Percentiles rank a stretch among this genome's conserved stretches.
phyloP scores from a whole-genome alignment of 768 basidiomycete genomes.

The Russula lepida region DNA sequence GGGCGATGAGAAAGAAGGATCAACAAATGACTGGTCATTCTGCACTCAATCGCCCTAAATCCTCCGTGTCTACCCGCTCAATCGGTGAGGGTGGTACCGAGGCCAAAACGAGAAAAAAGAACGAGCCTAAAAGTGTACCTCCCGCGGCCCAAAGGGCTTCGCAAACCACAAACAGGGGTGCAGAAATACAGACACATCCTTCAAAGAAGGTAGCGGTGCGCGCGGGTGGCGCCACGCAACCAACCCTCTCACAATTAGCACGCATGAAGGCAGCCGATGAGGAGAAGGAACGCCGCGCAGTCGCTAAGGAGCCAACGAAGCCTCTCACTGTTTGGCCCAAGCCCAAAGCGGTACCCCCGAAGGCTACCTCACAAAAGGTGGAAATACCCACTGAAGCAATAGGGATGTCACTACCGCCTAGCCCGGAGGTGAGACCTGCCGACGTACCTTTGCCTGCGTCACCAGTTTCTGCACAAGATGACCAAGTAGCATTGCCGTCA shows the following conservation, averaged over 20 bases:
- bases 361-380: neutral
- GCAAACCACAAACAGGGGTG: neutral
- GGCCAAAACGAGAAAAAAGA: neutral
- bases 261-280: constrained; percentile 18
- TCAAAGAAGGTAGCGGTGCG: constrained; percentile 13
- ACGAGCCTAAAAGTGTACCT: neutral
- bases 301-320: constrained; percentile 8
- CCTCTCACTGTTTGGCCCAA: neutral
- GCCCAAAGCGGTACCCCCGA: neutral
- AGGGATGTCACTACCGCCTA: constrained; percentile 3
- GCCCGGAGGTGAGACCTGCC: constrained; percentile 9
- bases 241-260: constrained; percentile 21
- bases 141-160: neutral
- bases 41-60: neutral
- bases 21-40: neutral
- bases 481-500: neutral
- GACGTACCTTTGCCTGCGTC: constrained; percentile 16
- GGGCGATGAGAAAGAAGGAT: neutral
- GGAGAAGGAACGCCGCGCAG: constrained; percentile 12
- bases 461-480: neutral
- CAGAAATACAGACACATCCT: neutral
- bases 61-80: constrained; percentile 3
- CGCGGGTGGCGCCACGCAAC: constrained; percentile 17
- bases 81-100: neutral
- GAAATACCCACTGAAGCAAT: neutral